phyloP scores from a whole-genome alignment of 2,329 filamentous ascomycete species.

The Pseudocercospora musae region DNA sequence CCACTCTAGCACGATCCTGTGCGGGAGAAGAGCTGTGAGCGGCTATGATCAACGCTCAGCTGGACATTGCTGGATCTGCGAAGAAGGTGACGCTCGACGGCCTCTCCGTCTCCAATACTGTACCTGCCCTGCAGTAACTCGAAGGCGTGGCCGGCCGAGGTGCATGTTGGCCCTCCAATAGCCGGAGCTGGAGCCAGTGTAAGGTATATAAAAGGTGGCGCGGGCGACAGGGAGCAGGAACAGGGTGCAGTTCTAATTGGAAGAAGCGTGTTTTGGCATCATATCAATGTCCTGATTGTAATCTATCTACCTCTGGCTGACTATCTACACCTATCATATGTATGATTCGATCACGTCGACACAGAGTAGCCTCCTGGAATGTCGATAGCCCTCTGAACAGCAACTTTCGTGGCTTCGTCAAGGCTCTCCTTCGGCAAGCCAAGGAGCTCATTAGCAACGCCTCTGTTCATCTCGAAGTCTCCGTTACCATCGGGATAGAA shows the following conservation, averaged over 20 bases:
- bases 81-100: background rate
- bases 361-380: background rate
- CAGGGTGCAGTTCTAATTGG: conserved; percentile 12
- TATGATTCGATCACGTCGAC: background rate
- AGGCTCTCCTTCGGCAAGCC: conserved; percentile 55
- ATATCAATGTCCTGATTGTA: background rate
- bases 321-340: background rate
- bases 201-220: conserved; percentile 5
- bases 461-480: conserved; percentile 38
- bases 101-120: conserved; percentile 5
- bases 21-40: background rate
- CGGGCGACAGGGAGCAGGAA: background rate
- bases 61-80: background rate
- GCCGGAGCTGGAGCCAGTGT: too few relatives aligned
- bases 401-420: conserved; percentile 52
- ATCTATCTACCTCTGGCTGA: background rate
- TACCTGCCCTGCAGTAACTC: conserved; percentile 7
- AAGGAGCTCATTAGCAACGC: conserved; percentile 52
- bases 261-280: background rate
- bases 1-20: background rate
- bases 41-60: background rate
- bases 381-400: conserved; percentile 9
- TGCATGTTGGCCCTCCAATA: conserved; percentile 13
- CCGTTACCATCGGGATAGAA: conserved; percentile 45
- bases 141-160: conserved; percentile 12